Conservation (phyloP, 345 rosid species). For the Citrus medica region DNA sequence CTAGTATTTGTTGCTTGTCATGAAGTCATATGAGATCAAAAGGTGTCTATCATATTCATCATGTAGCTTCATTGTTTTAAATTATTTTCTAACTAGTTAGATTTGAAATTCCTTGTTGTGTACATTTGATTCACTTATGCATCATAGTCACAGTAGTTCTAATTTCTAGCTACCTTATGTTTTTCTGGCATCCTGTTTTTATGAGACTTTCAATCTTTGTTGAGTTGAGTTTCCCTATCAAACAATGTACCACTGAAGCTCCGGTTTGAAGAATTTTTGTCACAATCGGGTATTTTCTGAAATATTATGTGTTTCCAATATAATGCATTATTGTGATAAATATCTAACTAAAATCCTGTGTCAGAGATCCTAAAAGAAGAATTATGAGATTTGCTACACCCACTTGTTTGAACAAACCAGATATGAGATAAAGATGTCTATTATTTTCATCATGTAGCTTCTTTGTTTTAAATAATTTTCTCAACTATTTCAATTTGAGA, state of each 20-base stretch:
- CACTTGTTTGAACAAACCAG: constrained; percentile 50
- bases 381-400: constrained; percentile 90
- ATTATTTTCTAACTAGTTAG: neutral
- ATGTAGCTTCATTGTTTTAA: neutral
- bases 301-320: neutral
- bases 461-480: neutral
- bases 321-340: neutral
- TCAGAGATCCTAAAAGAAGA: constrained; percentile 92
- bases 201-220: neutral
- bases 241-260: neutral
- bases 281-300: neutral
- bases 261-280: neutral
- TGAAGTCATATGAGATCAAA: constrained; percentile 7
- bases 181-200: neutral
- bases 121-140: too few relatives aligned
- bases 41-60: neutral
- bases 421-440: constrained; percentile 13
- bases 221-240: neutral
- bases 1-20: neutral
- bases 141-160: neutral
- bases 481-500: neutral
- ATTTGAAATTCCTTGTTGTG: neutral
- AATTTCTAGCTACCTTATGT: neutral
- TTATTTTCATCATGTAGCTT: neutral
- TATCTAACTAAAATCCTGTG: constrained; percentile 22